Base-by-base conservation (phyloP, 768 basidiomycete genomes). In the Boletus vermiculosoides region DNA sequence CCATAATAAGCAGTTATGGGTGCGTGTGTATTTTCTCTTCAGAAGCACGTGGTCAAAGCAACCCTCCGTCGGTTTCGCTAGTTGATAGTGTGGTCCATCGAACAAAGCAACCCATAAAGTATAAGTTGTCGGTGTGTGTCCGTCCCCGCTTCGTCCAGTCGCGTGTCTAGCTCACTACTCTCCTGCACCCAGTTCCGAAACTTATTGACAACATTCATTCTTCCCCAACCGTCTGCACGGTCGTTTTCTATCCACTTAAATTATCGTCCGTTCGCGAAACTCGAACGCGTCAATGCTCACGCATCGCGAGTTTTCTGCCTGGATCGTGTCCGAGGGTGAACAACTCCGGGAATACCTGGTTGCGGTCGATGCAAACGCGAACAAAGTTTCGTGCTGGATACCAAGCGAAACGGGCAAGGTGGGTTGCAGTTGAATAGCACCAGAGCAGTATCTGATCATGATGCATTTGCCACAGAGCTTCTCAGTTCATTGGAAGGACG, bases 361-460 rank as follows among this genome's bases (percentile, higher is more conserved):
- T 9, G 76, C 79, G 7, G 70, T 81, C 31, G 82, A 87, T 53
- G 59, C 65, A 5, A 69, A 71, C 6, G 61, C 68, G 5, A 68
- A 80, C 57, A 75, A 74, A 10, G 78, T 85, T 9, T 82, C 82
- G 0, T 89, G 88, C 64, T 89, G 86, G 86, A 82, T 90, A 61
- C 81, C 84, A 8, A 80, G 86, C 55, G 77, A 81, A 49, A 73
- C 74, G 25, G 86, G 85, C 25, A 78, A 84, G 76, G 86, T 84
- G 56, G 3, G 56, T 33, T 6, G 72, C 42, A 18, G 23, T 20
- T 9, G 13, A 15, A 30, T 5, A 7, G 7, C 23, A 34, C 5
- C 12, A 18, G 45, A 22, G 22, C 61, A 33, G 4, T 23, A 28
- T 51, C 52, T 60, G 40, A 65, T 42, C 45, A 25, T 28, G 20